phyloP scores from a whole-genome alignment of 208 protist genomes.

The Crithidia mellificae region DNA sequence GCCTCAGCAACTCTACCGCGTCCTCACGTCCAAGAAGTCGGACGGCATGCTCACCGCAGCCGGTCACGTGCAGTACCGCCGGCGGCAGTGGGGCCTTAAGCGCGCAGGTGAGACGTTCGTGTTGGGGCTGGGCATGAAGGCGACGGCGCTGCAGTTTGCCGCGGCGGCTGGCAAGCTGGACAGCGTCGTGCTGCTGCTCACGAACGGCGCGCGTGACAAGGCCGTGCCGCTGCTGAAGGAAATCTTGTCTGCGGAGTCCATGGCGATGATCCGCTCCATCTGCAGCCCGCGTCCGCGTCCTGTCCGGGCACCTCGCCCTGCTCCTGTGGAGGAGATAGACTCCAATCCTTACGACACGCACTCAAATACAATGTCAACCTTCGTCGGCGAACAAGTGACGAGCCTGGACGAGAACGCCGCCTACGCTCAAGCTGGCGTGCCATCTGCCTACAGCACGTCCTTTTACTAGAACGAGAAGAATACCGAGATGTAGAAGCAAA shows the following conservation, averaged over 20 bases:
- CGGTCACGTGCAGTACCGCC: slow-evolving; percentile 65
- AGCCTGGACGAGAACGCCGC: slow-evolving; percentile 10
- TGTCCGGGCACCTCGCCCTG: background rate
- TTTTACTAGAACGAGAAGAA: no score
- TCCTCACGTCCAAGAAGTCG: slow-evolving; percentile 42
- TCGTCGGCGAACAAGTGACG: slow-evolving; percentile 21
- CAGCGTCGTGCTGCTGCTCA: slow-evolving; percentile 75
- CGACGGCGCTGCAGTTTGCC: slow-evolving; percentile 82
- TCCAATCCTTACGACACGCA: background rate
- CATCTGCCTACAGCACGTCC: background rate
- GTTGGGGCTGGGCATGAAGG: slow-evolving; percentile 77
- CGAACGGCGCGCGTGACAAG: slow-evolving; percentile 54
- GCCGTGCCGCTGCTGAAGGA: slow-evolving; percentile 52
- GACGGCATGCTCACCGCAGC: slow-evolving; percentile 38
- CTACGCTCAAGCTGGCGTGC: background rate
- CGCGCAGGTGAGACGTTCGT: slow-evolving; percentile 31
- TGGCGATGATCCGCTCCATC: slow-evolving; percentile 30
- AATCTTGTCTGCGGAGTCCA: slow-evolving; percentile 44
- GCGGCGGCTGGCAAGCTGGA: slow-evolving; percentile 72
- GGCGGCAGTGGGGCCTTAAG: slow-evolving; percentile 76
- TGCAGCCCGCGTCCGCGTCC: slow-evolving; percentile 17
- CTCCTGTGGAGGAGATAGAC: background rate
- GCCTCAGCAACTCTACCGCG: slow-evolving; percentile 45
- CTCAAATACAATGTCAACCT: background rate
- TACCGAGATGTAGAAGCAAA: background rate